Percentiles rank a stretch among this genome's conserved stretches.
phyloP scores from a whole-genome alignment of 768 basidiomycete species.

The Rhizopogon salebrosus region DNA sequence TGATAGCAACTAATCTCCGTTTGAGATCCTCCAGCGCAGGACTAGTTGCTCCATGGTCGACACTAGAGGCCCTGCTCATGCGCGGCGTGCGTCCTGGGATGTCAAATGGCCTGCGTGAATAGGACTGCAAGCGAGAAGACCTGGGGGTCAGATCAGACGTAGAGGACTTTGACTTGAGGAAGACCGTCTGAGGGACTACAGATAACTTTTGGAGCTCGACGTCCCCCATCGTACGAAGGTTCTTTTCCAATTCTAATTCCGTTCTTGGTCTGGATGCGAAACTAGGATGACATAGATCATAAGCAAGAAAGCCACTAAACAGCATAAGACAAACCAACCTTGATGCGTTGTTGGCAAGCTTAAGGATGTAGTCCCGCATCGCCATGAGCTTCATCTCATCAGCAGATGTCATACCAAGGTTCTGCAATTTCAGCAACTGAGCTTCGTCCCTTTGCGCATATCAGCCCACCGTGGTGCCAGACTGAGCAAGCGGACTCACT shows the following conservation, averaged over 20 bases:
- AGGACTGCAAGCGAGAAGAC: conserved; percentile 32
- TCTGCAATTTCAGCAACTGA: conserved; percentile 73
- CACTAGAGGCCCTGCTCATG: conserved; percentile 41
- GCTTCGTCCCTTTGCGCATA: conserved; percentile 58
- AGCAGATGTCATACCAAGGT: conserved; percentile 75
- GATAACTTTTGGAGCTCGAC: conserved; percentile 84
- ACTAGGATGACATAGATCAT: conserved; percentile 32
- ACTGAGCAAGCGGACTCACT: conserved; percentile 57
- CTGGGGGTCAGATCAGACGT: conserved; percentile 32
- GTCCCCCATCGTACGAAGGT: conserved; percentile 57
- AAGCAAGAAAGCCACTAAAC: neutral
- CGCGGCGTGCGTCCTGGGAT: conserved; percentile 44
- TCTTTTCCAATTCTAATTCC: conserved; percentile 60
- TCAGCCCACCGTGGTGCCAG: neutral
- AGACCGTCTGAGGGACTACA: conserved; percentile 88
- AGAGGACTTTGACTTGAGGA: conserved; percentile 54
- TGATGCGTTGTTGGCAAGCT: conserved; percentile 72
- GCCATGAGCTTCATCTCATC: conserved; percentile 87
- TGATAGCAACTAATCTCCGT: conserved; percentile 68
- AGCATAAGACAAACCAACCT: conserved; percentile 43
- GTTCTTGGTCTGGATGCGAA: conserved; percentile 60
- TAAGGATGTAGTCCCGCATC: conserved; percentile 84
- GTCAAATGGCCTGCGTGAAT: conserved; percentile 38
- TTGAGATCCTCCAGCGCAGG: conserved; percentile 77
- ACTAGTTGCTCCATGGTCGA: conserved; percentile 40